Evolutionary conservation across 345 rosid genomes (phyloP), one percentile per base, ranked within the genome.

Genomic region (Citrus sp.): DNA sequence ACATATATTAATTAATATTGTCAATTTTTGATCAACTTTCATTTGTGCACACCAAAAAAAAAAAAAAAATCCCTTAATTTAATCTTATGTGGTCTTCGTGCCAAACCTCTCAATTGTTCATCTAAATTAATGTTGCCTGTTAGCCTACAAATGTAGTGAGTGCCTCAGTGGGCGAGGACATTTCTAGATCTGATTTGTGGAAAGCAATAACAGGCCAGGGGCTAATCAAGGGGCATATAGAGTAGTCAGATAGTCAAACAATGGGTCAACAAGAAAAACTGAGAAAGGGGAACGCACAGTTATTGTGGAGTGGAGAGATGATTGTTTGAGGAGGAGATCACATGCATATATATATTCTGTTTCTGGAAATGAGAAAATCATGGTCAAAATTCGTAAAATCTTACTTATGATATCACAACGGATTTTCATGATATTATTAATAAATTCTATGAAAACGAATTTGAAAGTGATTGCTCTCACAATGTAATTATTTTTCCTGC

Each of bases 281-380:
- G 60, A 25, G 49, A 37, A 28, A 51, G 30, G 49, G 55, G 37
- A 34, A 34, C 5, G 51, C 13, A 46, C 14, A 35, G 59, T 7
- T 3, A 6, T 5, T 37, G 72, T 0, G 2, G 46, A 9, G 5
- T 7, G 10, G 46, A 21, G 37, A 35, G 22, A 35, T 35, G 49
- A 42, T 42, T 42, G 49, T 10, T 42, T 2, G 49, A 42, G 18
- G 51, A 13, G 51, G 18, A 13, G 54, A 72, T 68, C 82, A 60
- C 75, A 74, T 58, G 74, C 4, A 60, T 40, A 74, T 32, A 32
- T 3, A 30, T 13, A 46, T 40, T 80, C 22, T 46, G 56, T 54
- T 55, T 67, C 22, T 2, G 72, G 59, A 71, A 81, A 77, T n/a
- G 68, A 51, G 24, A 62, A 80, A 49, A 62, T 61, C 75, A 64